These are phyloP conservation scores for Ananas comosus DNA, from an alignment of 176 grass and related monocot genomes.

Conservation along the genomic window DNA sequence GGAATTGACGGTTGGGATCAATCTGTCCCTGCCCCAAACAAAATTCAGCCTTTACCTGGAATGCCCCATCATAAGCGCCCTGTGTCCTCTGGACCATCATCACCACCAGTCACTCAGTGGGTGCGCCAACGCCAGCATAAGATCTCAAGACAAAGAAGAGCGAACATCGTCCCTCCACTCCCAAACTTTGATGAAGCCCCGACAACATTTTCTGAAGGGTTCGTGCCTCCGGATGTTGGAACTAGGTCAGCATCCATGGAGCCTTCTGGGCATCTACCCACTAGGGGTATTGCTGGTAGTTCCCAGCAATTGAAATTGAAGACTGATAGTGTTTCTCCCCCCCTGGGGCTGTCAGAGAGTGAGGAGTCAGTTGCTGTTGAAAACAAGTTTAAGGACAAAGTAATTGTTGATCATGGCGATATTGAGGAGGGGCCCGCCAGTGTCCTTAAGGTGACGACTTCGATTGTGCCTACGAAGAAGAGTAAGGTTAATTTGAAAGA, in stretches of 20 bases:
- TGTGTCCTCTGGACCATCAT: slow-evolving; percentile 41
- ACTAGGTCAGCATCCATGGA: slow-evolving; percentile 31
- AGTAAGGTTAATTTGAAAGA: slow-evolving; percentile 68
- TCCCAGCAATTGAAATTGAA: slow-evolving; percentile 23
- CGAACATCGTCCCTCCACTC: slow-evolving; percentile 80
- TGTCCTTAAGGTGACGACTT: slow-evolving; percentile 23
- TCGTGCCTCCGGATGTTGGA: slow-evolving; percentile 35
- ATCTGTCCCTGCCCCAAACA: slow-evolving; percentile 28
- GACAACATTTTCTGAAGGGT: slow-evolving; percentile 38
- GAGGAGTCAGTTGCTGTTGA: slow-evolving; percentile 40
- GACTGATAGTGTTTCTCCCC: slow-evolving; percentile 38
- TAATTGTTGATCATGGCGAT: slow-evolving; percentile 39
- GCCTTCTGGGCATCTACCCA: slow-evolving; percentile 6
- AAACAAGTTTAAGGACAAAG: slow-evolving; percentile 60
- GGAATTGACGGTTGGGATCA: slow-evolving; percentile 59
- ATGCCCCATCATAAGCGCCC: slow-evolving; percentile 49
- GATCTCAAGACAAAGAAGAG: slow-evolving; percentile 68
- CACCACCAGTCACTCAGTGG: slow-evolving; percentile 64
- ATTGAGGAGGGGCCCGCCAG: slow-evolving; percentile 30
- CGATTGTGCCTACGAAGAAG: slow-evolving; percentile 40
- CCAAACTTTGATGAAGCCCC: slow-evolving; percentile 70
- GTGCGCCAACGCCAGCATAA: slow-evolving; percentile 65
- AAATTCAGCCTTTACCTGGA: slow-evolving; percentile 44
- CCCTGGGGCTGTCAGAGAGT: slow-evolving; percentile 57
- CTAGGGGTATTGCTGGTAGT: slow-evolving; percentile 27